Evolutionary conservation across 768 basidiomycete genomes (phyloP), one percentile per base, ranked within the genome.

Genomic region (Flagelloscypha sp.): DNA sequence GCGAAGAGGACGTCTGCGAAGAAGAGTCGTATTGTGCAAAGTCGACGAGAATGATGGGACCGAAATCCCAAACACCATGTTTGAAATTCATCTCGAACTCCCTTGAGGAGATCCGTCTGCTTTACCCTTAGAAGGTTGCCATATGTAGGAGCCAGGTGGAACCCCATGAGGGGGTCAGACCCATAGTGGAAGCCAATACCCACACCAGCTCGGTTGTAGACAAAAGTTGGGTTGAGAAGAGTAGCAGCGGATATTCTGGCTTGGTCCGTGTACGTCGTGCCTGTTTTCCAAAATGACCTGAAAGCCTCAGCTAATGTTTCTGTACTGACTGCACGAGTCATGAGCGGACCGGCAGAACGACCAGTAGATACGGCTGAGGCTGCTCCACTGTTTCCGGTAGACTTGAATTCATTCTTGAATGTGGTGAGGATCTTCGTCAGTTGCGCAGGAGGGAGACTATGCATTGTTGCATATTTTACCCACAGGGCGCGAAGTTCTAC

Each of bases 171-270:
- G 2, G 60, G 62, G 40, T 59, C 48, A 1, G 54, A 53, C 12
- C 46, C 59, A 35, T 63, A 60, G 32, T 65, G 60, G 5, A 61
- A 44, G 10, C 35, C 21, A 32, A 49, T 62, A 1, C 48, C 51
- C 33, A 61, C 50, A 2, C 60, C 60, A 7, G 33, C 38, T 4
- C 54, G 43, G 9, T 51, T 55, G 38, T 61, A 58, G 20, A 48
- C 41, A 35, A 61, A 61, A 0, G 60, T 62, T 6, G 61, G 62
- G 38, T 64, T 64, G 16, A 60, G 11, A 5, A 55, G 19, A 2
- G 40, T 57, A 23, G 58, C 53, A 9, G 42, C 27, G 4, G 37
- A 37, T 18, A 50, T 33, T 5, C 44, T 28, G 18, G 39, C 28
- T 4, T 41, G 9, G 13, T 48, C 41, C 3, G 43, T 12, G 34